Conservation (phyloP, 2,329 filamentous ascomycete species). For the Raffaelea deltoideospora region DNA sequence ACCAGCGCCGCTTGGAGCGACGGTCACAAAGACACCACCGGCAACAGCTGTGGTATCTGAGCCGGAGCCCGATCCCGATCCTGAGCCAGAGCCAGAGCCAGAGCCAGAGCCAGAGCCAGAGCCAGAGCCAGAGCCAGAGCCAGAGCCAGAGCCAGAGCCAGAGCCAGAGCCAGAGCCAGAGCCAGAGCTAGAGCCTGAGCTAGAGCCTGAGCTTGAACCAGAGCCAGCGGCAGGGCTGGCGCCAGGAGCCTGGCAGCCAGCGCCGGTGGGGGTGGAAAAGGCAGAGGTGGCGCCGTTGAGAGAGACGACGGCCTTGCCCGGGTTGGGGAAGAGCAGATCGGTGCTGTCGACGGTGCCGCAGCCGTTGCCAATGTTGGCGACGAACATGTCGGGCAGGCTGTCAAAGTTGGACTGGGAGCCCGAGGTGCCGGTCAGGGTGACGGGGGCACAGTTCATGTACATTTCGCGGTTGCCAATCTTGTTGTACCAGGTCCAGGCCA, state of each 20-base stretch:
- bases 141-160: too few relatives aligned
- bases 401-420: constrained; percentile 38
- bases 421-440: constrained; percentile 42
- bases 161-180: neutral
- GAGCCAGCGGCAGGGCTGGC: constrained; percentile 14
- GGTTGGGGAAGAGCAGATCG: constrained; percentile 53
- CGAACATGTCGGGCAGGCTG: constrained; percentile 58
- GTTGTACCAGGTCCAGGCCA: constrained; percentile 96
- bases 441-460: constrained; percentile 90
- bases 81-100: too few relatives aligned
- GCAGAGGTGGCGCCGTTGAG: constrained; percentile 23
- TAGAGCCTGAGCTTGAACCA: constrained; percentile 6
- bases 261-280: constrained; percentile 14
- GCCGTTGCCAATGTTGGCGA: constrained; percentile 48
- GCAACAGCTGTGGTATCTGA: neutral
- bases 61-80: too few relatives aligned
- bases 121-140: too few relatives aligned
- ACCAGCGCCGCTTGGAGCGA: too few relatives aligned
- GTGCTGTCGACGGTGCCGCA: constrained; percentile 38
- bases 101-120: too few relatives aligned
- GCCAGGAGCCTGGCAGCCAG: constrained; percentile 13
- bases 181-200: constrained; percentile 7
- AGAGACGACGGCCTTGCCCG: constrained; percentile 42
- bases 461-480: constrained; percentile 84
- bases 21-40: neutral